These are phyloP conservation scores for Metschnikowia proteae DNA, from an alignment of 805 yeast species.

Conservation along the genomic window DNA sequence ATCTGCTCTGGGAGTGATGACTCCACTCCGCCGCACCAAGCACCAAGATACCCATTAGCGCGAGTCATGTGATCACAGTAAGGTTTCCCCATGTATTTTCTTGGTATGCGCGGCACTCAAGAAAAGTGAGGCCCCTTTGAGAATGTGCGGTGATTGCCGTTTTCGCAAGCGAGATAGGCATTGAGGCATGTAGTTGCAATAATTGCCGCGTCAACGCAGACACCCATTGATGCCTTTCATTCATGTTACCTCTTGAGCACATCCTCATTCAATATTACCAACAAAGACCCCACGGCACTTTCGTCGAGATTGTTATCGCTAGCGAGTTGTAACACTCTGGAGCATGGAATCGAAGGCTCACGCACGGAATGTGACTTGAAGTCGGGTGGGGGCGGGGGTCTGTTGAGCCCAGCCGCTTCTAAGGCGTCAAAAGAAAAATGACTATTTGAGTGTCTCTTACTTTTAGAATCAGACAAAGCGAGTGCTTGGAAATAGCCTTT, in stretches of 20 bases:
- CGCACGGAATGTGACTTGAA: background rate
- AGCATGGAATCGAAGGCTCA: constrained; percentile 2
- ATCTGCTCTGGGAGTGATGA: background rate
- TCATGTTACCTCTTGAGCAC: background rate
- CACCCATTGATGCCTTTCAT: no score
- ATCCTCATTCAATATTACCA: constrained; percentile 9
- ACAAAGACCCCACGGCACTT: constrained; percentile 12
- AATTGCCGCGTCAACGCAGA: no score
- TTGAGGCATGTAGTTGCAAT: background rate
- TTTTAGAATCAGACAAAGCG: background rate
- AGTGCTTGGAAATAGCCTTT: background rate
- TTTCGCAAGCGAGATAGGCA: background rate
- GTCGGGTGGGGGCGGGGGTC: background rate
- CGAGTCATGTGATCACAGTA: constrained; percentile 4
- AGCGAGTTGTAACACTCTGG: constrained; percentile 7
- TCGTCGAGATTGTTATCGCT: constrained; percentile 11
- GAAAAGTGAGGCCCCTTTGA: background rate
- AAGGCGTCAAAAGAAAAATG: constrained; percentile 3
- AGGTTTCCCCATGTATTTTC: constrained; percentile 2
- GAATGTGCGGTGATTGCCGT: no score
- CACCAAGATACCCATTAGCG: background rate
- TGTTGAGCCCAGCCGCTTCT: background rate
- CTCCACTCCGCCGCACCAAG: background rate
- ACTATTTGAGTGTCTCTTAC: background rate
- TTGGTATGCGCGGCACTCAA: constrained; percentile 4